Evolutionary conservation across 371 early-diverging fungal species (phyloP).

Genomic region (Fennellomyces sp.): DNA sequence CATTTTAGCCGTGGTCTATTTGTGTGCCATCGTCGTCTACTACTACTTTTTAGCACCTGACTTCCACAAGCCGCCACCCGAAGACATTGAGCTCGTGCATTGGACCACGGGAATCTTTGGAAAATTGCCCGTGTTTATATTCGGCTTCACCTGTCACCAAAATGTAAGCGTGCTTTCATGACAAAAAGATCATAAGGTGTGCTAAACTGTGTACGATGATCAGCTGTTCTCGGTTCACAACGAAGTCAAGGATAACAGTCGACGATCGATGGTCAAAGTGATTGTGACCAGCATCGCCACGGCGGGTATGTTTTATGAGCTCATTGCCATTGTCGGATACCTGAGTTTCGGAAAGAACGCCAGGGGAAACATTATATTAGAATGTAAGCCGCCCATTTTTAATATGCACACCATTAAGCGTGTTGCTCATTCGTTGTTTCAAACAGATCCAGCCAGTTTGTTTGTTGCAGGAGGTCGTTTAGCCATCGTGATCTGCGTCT

Average conservation of each 20-base stretch:
- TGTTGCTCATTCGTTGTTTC: not conserved
- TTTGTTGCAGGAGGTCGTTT: constrained; percentile 87
- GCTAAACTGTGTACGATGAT: not conserved
- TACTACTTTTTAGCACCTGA: constrained; percentile 64
- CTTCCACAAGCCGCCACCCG: constrained; percentile 44
- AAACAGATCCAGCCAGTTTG: constrained; percentile 62
- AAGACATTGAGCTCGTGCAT: constrained; percentile 51
- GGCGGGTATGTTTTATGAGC: constrained; percentile 83
- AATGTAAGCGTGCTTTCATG: constrained; percentile 61
- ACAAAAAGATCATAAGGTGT: not conserved
- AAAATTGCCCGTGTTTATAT: constrained; percentile 96
- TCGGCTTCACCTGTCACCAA: constrained; percentile 96
- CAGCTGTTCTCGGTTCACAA: constrained; percentile 92
- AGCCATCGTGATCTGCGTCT: constrained; percentile 88
- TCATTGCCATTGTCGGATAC: constrained; percentile 94
- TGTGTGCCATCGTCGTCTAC: constrained; percentile 83
- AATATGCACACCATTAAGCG: not conserved
- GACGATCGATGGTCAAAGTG: constrained; percentile 62
- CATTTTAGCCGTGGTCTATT: constrained; percentile 86
- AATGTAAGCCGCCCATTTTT: constrained; percentile 57
- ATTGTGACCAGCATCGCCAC: constrained; percentile 75
- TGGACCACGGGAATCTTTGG: constrained; percentile 72
- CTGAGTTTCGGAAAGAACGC: constrained; percentile 90
- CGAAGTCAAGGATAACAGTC: constrained; percentile 83
- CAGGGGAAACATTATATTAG: constrained; percentile 86